phyloP scores from a whole-genome alignment of 805 yeast genomes.

The Yarrowia osloensis region DNA sequence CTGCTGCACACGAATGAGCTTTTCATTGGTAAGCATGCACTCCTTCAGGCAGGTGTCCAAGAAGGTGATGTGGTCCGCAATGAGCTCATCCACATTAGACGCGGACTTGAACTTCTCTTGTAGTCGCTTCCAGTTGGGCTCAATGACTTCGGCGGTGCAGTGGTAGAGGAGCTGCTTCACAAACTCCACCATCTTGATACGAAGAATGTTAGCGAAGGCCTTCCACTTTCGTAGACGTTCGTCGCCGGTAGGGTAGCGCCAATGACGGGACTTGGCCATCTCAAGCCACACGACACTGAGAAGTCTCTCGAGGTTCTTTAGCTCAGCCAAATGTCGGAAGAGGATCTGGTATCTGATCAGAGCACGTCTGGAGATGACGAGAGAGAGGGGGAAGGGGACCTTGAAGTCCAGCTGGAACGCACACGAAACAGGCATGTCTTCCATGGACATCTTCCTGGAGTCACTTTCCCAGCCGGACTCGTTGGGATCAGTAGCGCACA shows the following conservation, averaged over 20 bases:
- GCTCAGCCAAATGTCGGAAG: slow-evolving; percentile 65
- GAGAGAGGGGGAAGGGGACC: slow-evolving; percentile 84
- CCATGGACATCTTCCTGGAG: slow-evolving; percentile 10
- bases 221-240: slow-evolving; percentile 53
- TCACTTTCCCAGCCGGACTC: slow-evolving; percentile 8
- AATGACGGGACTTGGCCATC: slow-evolving; percentile 60
- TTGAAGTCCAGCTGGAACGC: slow-evolving; percentile 45
- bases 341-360: slow-evolving; percentile 77
- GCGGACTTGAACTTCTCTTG: slow-evolving; percentile 38
- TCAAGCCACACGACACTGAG: slow-evolving; percentile 73
- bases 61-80: slow-evolving; percentile 54
- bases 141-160: slow-evolving; percentile 60
- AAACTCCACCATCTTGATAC: slow-evolving; percentile 57
- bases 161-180: slow-evolving; percentile 57
- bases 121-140: slow-evolving; percentile 53
- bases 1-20: slow-evolving; percentile 49
- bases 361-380: slow-evolving; percentile 69
- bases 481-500: slow-evolving; percentile 33
- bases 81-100: slow-evolving; percentile 49
- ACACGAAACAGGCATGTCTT: slow-evolving; percentile 33
- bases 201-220: slow-evolving; percentile 40
- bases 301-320: slow-evolving; percentile 62
- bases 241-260: slow-evolving; percentile 55
- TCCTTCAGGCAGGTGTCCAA: slow-evolving; percentile 66
- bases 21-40: slow-evolving; percentile 63